A percentile compares a stretch with the other conserved stretches of the same genome.
Conservation (phyloP, 2,329 filamentous ascomycete genomes). For the Elsinoe batatas region DNA sequence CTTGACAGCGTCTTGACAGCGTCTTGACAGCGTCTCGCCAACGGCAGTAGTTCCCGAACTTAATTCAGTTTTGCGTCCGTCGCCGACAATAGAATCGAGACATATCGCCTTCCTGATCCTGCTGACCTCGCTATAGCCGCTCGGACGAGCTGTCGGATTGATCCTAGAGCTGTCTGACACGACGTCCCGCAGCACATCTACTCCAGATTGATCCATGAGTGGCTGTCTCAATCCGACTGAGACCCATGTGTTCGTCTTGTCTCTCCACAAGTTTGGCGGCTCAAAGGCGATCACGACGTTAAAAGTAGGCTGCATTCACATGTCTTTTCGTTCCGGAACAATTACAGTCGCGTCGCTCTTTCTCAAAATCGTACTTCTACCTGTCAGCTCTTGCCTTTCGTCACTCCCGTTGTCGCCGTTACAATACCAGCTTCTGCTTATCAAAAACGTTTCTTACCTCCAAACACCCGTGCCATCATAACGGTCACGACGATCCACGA, state of each 20-base stretch:
- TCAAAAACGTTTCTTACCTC: not conserved
- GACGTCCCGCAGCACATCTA: not conserved
- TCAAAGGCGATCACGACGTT: not conserved
- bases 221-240: not conserved
- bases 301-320: constrained; percentile 3
- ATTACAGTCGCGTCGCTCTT: not conserved
- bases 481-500: not conserved
- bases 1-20: not conserved
- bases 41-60: not conserved
- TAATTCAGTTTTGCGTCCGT: not conserved
- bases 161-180: not conserved
- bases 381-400: constrained; percentile 5
- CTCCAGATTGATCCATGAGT: not conserved
- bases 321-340: not conserved
- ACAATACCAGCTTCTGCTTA: not conserved
- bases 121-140: not conserved
- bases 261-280: not conserved
- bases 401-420: constrained; percentile 1
- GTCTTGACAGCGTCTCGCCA: not conserved
- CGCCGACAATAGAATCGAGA: not conserved
- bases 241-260: not conserved
- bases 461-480: constrained; percentile 1
- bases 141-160: not conserved
- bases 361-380: not conserved
- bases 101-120: not conserved